Base-by-base conservation (phyloP, 495 filamentous ascomycete genomes). In the Penicillium arizonense region DNA sequence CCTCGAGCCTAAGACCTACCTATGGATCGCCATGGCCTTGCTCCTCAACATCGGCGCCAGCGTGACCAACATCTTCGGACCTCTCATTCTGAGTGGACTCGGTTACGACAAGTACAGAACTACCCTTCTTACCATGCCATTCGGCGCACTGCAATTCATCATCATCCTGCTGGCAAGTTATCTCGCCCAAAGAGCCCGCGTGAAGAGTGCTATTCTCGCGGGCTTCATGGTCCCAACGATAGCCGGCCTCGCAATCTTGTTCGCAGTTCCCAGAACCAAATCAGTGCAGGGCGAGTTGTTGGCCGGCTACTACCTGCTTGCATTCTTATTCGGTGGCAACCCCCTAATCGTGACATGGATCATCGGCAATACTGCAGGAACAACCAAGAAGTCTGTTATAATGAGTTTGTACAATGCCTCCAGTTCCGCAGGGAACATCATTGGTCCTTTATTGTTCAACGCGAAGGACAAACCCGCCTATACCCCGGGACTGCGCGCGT, bases 41-140 rank as follows among this genome's bases (percentile, higher is more conserved):
- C 74, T 82, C 26, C 77, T 83, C 40, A 86, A 85, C 60, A 76
- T 86, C 24, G 83, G 84, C 14, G 82, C 83, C 3, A 74, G 73
- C 35, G 82, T 87, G 9, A 80, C 80, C 39, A 80, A 79, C 51
- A 78, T 72, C 9, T 85, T 85, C 46, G 83, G 82, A 0, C 82
- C 84, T 0, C 64, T 87, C 18, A 85, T 87, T 41, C 53, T 87
- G n/a, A 67, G 59, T n/a, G 82, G 83, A 0, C 65, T 87, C 0
- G 80, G 80, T 5, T 84, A 80, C 44, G 77, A 82, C 58, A 77
- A 79, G 30, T 81, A 80, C 67, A 73, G 34, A 4, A 82, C 82
- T 0, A 76, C 68, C 20, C 61, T 80, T 5, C 55, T 80, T 30
- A 80, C 71, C 44, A 80, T 80, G 71, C 77, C 77, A 0, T 78